These are phyloP conservation scores for Orbilia quercus DNA, from an alignment of 2,329 filamentous ascomycete genomes.

Conservation along the genomic window DNA sequence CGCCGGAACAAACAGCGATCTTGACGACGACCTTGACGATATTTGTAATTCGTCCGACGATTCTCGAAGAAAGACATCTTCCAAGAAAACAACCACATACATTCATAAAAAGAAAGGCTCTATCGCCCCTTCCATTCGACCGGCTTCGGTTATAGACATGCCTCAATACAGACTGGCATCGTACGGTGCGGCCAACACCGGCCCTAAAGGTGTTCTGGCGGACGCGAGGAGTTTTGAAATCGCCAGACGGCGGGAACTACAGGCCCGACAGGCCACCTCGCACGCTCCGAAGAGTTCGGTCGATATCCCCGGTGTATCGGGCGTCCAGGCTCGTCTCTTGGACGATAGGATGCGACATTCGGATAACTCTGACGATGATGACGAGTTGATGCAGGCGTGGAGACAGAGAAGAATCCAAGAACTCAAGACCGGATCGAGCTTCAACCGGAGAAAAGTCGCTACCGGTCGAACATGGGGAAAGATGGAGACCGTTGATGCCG, in stretches of 20 bases:
- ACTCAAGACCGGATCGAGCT: slow-evolving; percentile 73
- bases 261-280: slow-evolving; percentile 32
- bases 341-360: slow-evolving; percentile 57
- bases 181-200: slow-evolving; percentile 61
- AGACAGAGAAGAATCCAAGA: slow-evolving; percentile 81
- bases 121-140: slow-evolving; percentile 53
- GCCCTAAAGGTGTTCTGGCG: slow-evolving; percentile 86
- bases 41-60: slow-evolving; percentile 52
- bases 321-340: slow-evolving; percentile 40
- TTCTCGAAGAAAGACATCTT: slow-evolving; percentile 31
- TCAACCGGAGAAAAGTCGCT: slow-evolving; percentile 77
- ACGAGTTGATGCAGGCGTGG: slow-evolving; percentile 90
- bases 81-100: slow-evolving; percentile 50
- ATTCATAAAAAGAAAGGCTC: slow-evolving; percentile 54
- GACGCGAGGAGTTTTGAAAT: slow-evolving; percentile 81
- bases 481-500: slow-evolving; percentile 84
- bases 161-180: slow-evolving; percentile 54
- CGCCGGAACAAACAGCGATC: slow-evolving; percentile 56
- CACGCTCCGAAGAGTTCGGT: slow-evolving; percentile 28
- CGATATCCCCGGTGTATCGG: slow-evolving; percentile 27
- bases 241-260: slow-evolving; percentile 65
- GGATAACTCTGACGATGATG: slow-evolving; percentile 71
- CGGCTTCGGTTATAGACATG: slow-evolving; percentile 55
- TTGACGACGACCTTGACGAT: slow-evolving; percentile 56
- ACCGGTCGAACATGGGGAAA: slow-evolving; percentile 81